Conservation (phyloP, 352 stramenopile species). For the Globisporangium spinosum region DNA sequence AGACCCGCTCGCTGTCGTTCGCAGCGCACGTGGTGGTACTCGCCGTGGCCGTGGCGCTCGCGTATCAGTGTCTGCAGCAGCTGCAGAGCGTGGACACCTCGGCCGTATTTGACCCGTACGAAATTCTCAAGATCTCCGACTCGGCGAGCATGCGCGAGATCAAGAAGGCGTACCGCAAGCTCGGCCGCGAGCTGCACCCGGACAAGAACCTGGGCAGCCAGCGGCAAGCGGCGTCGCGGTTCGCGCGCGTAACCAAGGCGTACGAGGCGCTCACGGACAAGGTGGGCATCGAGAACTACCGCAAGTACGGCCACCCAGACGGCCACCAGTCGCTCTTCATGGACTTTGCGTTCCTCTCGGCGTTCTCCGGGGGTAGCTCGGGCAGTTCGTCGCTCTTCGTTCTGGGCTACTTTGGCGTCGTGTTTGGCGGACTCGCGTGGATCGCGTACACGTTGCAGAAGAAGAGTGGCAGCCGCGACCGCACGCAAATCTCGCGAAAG, state of each 20-base stretch:
- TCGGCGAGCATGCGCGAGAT: conserved; percentile 53
- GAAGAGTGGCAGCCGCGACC: conserved; percentile 49
- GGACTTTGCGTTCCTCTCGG: conserved; percentile 63
- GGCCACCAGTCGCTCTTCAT: conserved; percentile 72
- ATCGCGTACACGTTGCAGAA: conserved; percentile 61
- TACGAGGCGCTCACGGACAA: conserved; percentile 84
- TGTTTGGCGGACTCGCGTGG: conserved; percentile 60
- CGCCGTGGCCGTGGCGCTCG: conserved; percentile 35
- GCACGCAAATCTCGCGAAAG: conserved; percentile 51
- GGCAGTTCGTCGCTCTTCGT: conserved; percentile 57
- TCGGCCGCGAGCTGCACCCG: conserved; percentile 68
- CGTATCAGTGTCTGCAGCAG: conserved; percentile 50
- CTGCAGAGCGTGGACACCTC: conserved; percentile 74
- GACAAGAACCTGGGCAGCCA: conserved; percentile 77
- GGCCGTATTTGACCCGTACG: conserved; percentile 82
- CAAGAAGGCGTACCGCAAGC: conserved; percentile 67
- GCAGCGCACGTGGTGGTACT: conserved; percentile 49
- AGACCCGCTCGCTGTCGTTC: conserved; percentile 44
- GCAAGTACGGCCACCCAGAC: conserved; percentile 78
- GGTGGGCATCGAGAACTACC: conserved; percentile 69
- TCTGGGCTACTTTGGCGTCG: conserved; percentile 59
- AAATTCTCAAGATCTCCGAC: conserved; percentile 74
- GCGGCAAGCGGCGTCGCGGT: conserved; percentile 33
- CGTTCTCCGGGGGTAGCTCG: conserved; percentile 38
- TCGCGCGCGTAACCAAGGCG: conserved; percentile 75